A percentile compares a stretch with the other conserved stretches of the same genome.
Evolutionary conservation across 2,329 filamentous ascomycete species (phyloP).

Genomic region (Trichothecium roseum): DNA sequence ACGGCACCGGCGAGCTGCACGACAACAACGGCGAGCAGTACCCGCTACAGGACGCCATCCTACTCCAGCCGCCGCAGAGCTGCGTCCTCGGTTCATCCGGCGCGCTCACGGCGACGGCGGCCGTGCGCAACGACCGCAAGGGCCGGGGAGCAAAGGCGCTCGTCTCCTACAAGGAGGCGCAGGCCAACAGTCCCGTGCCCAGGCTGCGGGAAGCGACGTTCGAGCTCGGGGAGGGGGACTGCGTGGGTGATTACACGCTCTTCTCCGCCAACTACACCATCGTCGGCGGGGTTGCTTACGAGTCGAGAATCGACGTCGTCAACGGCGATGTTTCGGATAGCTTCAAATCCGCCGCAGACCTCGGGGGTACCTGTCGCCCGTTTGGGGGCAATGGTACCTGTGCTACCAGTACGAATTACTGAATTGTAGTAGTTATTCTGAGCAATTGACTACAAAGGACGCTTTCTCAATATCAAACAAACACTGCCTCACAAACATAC

Average conservation of each 20-base stretch:
- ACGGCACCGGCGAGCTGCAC: slow-evolving; percentile 33
- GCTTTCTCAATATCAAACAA: too few species aligned
- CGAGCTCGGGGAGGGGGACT: slow-evolving; percentile 29
- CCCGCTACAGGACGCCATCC: slow-evolving; percentile 40
- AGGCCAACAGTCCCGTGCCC: slow-evolving; percentile 30
- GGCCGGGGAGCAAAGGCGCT: slow-evolving; percentile 28
- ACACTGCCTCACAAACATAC: too few species aligned
- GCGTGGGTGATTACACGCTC: slow-evolving; percentile 37
- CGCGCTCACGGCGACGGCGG: slow-evolving; percentile 32
- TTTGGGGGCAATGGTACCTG: slow-evolving; percentile 26
- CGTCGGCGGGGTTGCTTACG: slow-evolving; percentile 30
- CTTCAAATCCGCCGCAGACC: slow-evolving; percentile 35
- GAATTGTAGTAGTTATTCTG: too few species aligned
- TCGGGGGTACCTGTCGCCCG: slow-evolving; percentile 31
- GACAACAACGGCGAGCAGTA: slow-evolving; percentile 50
- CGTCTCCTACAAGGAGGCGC: slow-evolving; percentile 32
- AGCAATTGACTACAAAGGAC: too few species aligned
- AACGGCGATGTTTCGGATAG: slow-evolving; percentile 30
- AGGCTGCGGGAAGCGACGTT: slow-evolving; percentile 25
- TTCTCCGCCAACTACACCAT: slow-evolving; percentile 32
- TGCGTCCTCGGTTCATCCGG: slow-evolving; percentile 36
- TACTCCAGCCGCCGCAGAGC: slow-evolving; percentile 47
- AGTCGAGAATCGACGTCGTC: slow-evolving; percentile 34
- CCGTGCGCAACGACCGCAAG: slow-evolving; percentile 37
- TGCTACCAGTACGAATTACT: slow-evolving; percentile 6